These are phyloP conservation scores for Collybiopsis confluens DNA, from an alignment of 768 basidiomycete species.

Conservation along the genomic window DNA sequence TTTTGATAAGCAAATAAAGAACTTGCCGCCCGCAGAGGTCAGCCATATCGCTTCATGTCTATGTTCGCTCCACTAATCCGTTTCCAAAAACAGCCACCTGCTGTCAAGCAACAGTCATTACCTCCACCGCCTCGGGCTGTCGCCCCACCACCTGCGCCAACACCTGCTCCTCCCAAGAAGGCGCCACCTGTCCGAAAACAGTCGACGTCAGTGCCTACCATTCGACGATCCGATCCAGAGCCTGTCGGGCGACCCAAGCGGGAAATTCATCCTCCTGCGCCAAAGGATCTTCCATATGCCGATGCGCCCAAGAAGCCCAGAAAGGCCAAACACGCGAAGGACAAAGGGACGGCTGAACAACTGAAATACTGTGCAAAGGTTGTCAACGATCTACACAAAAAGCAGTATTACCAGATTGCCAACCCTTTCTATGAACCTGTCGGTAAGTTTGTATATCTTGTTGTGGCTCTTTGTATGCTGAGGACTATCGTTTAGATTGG, in stretches of 20 bases:
- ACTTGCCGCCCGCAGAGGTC: constrained; percentile 80
- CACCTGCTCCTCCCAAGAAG: constrained; percentile 39
- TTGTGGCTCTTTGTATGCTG: constrained; percentile 2
- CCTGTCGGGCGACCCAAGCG: constrained; percentile 83
- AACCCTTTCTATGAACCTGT: constrained; percentile 93
- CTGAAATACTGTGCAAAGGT: constrained; percentile 78
- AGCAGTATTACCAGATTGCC: constrained; percentile 70
- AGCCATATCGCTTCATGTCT: constrained; percentile 19
- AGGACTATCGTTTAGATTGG: constrained; percentile 50
- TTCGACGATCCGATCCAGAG: constrained; percentile 70
- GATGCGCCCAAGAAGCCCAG: constrained; percentile 69
- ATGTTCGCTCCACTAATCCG: constrained; percentile 2
- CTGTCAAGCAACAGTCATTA: constrained; percentile 43
- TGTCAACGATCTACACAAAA: constrained; percentile 70
- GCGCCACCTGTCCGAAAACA: constrained; percentile 54
- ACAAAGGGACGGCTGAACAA: constrained; percentile 69
- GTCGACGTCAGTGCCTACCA: constrained; percentile 78
- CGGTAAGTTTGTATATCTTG: constrained; percentile 47
- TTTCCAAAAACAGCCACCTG: constrained; percentile 17
- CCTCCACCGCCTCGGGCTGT: constrained; percentile 42
- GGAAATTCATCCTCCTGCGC: constrained; percentile 93
- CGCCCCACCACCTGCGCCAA: constrained; percentile 27
- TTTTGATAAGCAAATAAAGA: constrained; percentile 86
- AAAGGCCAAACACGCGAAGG: constrained; percentile 55
- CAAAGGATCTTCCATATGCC: constrained; percentile 84